Conservation (phyloP, 1,284 basidiomycete species). For the Tremellales sp. region DNA sequence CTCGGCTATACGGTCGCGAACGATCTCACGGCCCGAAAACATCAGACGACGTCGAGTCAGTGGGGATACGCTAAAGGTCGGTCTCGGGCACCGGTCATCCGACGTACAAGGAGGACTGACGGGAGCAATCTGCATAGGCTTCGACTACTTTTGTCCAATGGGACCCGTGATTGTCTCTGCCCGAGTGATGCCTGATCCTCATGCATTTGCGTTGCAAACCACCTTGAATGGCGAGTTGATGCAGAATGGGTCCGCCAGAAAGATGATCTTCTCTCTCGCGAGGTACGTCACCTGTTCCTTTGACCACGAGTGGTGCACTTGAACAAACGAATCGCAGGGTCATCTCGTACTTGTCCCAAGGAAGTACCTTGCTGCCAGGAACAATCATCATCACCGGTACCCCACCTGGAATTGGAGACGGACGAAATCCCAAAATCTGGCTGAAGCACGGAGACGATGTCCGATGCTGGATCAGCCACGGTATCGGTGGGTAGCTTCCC, state of each 20-base stretch:
- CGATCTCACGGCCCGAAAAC: slow-evolving; percentile 77
- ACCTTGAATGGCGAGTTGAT: slow-evolving; percentile 64
- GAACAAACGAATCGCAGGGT: slow-evolving; percentile 12
- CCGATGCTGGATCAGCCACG: slow-evolving; percentile 52
- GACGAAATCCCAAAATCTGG: slow-evolving; percentile 63
- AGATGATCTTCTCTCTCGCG: slow-evolving; percentile 32
- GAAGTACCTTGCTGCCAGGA: slow-evolving; percentile 76
- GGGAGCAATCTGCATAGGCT: slow-evolving; percentile 48
- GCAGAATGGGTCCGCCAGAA: slow-evolving; percentile 66
- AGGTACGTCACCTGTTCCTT: slow-evolving; percentile 13
- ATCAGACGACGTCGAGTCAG: slow-evolving; percentile 69
- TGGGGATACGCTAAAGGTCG: slow-evolving; percentile 80
- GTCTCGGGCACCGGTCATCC: slow-evolving; percentile 18
- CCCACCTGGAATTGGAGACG: slow-evolving; percentile 68
- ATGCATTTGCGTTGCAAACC: slow-evolving; percentile 62
- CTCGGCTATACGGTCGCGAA: slow-evolving; percentile 75
- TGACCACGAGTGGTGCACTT: background rate
- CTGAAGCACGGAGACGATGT: slow-evolving; percentile 73
- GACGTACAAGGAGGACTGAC: background rate
- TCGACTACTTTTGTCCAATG: slow-evolving; percentile 53
- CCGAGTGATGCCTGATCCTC: slow-evolving; percentile 63
- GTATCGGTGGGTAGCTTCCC: slow-evolving; percentile 18
- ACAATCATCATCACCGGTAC: slow-evolving; percentile 76
- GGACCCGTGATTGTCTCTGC: slow-evolving; percentile 72
- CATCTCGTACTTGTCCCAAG: slow-evolving; percentile 72